phyloP scores from a whole-genome alignment of 73 alveolate species.

The Paramecium sexaurelia region DNA sequence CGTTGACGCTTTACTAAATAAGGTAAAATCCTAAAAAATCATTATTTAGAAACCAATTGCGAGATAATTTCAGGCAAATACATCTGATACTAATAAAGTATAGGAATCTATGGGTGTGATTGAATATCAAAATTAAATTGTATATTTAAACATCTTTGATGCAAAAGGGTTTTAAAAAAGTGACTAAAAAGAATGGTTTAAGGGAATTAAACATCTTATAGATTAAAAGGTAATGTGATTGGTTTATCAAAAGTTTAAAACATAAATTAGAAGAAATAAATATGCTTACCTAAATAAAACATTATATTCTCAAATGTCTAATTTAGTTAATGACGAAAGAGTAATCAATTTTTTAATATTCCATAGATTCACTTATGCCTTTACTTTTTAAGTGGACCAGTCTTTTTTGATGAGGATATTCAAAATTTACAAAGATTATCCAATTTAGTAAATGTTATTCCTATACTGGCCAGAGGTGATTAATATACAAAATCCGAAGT shows the following conservation, averaged over 20 bases:
- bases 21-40: not conserved
- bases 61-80: not conserved
- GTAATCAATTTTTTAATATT: not conserved
- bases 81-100: not conserved
- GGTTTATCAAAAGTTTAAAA: not conserved
- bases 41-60: not conserved
- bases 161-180: not conserved
- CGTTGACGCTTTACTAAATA: constrained; percentile 57
- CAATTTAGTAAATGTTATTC: constrained; percentile 55
- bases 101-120: not conserved
- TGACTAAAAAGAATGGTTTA: not conserved
- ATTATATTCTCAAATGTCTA: not conserved
- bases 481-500: constrained; percentile 48
- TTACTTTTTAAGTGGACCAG: constrained; percentile 58
- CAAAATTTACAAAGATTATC: constrained; percentile 21
- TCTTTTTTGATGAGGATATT: constrained; percentile 11
- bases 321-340: not conserved
- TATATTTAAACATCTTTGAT: not conserved
- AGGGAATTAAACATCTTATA: not conserved
- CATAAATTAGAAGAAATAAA: not conserved
- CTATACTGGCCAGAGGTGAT: constrained; percentile 67
- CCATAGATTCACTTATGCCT: constrained; percentile 53
- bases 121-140: not conserved
- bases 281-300: not conserved
- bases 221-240: not conserved